phyloP scores from a whole-genome alignment of 257 asterid genomes.

The Echium plantagineum region DNA sequence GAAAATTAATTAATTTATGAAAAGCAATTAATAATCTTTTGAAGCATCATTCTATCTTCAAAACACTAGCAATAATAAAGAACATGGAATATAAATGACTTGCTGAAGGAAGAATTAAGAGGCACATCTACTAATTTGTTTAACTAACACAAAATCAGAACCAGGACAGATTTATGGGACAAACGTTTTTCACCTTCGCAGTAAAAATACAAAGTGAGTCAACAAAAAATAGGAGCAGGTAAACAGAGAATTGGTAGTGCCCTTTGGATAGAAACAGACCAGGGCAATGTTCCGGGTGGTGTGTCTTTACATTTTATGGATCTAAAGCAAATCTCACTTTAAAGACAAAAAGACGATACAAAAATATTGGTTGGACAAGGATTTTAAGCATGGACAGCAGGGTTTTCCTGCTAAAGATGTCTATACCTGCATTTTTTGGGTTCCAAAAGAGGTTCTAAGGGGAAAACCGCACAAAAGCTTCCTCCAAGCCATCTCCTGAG shows the following conservation, averaged over 20 bases:
- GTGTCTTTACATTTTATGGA: too few species aligned
- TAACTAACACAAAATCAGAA: not conserved
- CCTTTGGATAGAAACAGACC: not conserved
- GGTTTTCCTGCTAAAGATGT: constrained; percentile 37
- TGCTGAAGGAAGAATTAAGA: not conserved
- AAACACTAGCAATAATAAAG: not conserved
- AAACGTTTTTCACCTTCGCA: not conserved
- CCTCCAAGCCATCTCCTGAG: not conserved
- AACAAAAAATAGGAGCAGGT: not conserved
- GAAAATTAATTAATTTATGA: not conserved
- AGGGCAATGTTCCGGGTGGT: too few species aligned
- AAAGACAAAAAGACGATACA: too few species aligned
- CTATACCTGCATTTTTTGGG: constrained; percentile 27
- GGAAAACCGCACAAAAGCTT: not conserved
- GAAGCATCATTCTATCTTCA: not conserved
- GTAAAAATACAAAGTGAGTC: not conserved
- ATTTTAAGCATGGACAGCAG: constrained; percentile 47
- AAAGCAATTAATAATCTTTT: not conserved
- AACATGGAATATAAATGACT: not conserved
- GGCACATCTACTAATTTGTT: not conserved
- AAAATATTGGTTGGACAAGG: constrained; percentile 9
- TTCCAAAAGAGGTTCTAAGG: constrained; percentile 23
- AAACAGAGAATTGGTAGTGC: too few species aligned
- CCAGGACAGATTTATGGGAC: not conserved
- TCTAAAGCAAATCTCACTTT: not conserved